These are phyloP conservation scores for Phytophthora sansomeana DNA, from an alignment of 352 stramenopile genomes.

Conservation along the genomic window DNA sequence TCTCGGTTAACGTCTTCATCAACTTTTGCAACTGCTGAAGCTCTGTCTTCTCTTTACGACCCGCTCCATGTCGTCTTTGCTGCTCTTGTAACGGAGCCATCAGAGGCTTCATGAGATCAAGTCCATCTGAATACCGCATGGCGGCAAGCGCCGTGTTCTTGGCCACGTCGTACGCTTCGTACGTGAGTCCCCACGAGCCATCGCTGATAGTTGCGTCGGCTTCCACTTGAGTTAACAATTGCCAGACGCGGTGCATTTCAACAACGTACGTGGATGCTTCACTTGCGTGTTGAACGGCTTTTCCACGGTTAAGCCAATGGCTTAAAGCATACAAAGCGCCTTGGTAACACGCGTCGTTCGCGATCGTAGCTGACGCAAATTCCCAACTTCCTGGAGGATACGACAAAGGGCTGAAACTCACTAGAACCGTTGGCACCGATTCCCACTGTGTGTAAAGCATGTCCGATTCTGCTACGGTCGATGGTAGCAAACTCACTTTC, in stretches of 20 bases:
- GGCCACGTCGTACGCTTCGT: slow-evolving; percentile 53
- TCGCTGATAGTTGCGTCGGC: slow-evolving; percentile 10
- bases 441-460: slow-evolving; percentile 33
- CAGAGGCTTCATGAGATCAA: slow-evolving; percentile 30
- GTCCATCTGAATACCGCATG: slow-evolving; percentile 48
- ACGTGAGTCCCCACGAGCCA: slow-evolving; percentile 42
- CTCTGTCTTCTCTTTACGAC: slow-evolving; percentile 13
- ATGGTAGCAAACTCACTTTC: slow-evolving; percentile 40
- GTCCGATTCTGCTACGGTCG: slow-evolving; percentile 12
- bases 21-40: slow-evolving; percentile 23
- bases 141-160: slow-evolving; percentile 62
- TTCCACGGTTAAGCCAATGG: slow-evolving; percentile 47
- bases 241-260: slow-evolving; percentile 34
- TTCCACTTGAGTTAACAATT: slow-evolving; percentile 43
- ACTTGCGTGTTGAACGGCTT: slow-evolving; percentile 30
- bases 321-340: slow-evolving; percentile 45
- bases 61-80: slow-evolving; percentile 14
- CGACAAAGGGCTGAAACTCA: slow-evolving; percentile 17
- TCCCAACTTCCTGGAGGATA: slow-evolving; percentile 59
- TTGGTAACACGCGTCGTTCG: slow-evolving; percentile 66
- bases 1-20: slow-evolving; percentile 2
- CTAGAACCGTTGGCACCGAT: background rate
- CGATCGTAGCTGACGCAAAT: slow-evolving; percentile 57
- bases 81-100: slow-evolving; percentile 22
- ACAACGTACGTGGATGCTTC: slow-evolving; percentile 45